Evolutionary conservation across 345 rosid genomes (phyloP).

Genomic region (Erodium maritimum): DNA sequence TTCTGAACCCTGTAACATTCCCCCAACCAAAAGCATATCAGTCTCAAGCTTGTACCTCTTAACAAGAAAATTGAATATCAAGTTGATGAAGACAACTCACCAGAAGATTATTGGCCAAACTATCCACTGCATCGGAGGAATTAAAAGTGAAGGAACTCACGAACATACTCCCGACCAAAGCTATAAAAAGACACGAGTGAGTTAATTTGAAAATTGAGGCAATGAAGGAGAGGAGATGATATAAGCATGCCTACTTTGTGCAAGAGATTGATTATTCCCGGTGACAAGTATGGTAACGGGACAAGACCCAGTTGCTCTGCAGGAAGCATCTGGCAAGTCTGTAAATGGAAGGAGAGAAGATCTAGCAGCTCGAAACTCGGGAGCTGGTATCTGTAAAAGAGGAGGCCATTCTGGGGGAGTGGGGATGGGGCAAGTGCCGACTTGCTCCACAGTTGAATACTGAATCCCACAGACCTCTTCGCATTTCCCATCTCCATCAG

Average conservation of each 20-base stretch:
- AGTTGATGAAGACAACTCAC: constrained; percentile 29
- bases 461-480: constrained; percentile 50
- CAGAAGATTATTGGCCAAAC: constrained; percentile 32
- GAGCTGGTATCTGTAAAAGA: constrained; percentile 51
- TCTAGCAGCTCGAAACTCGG: constrained; percentile 50
- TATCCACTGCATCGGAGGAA: constrained; percentile 26
- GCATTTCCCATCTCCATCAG: constrained; percentile 30
- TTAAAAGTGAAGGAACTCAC: constrained; percentile 22
- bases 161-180: constrained; percentile 39
- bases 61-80: neutral
- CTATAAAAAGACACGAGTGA: constrained; percentile 16
- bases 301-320: constrained; percentile 59
- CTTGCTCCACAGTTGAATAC: constrained; percentile 43
- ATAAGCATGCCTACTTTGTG: constrained; percentile 33
- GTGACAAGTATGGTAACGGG: constrained; percentile 64
- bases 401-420: constrained; percentile 72
- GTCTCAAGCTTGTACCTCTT: too few relatives aligned
- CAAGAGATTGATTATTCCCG: constrained; percentile 54
- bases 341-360: constrained; percentile 18
- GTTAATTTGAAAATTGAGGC: neutral
- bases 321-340: constrained; percentile 48
- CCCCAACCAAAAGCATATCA: constrained; percentile 10
- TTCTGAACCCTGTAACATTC: constrained; percentile 59
- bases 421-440: constrained; percentile 32
- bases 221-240: constrained; percentile 4